A percentile compares a stretch with the other conserved stretches of the same genome.
Conservation (phyloP, 179 eudicot genomes). For the Beta lomatogona region DNA sequence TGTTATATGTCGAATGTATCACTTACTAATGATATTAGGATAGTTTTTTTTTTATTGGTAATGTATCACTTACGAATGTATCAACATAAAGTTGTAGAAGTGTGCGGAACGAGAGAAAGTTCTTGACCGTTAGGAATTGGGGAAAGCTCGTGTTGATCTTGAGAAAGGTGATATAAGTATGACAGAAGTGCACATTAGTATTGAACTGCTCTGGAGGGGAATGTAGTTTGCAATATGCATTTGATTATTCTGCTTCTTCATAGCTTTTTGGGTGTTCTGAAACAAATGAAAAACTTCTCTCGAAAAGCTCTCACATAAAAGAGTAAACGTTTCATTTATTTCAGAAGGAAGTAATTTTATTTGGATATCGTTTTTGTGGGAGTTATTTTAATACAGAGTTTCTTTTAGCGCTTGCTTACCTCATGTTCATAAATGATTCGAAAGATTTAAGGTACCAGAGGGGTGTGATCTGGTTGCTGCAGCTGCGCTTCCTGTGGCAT, state of each 20-base stretch:
- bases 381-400: constrained; percentile 1
- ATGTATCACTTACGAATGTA: too few species aligned
- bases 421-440: constrained; percentile 4
- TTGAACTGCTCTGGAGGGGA: background rate
- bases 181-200: background rate
- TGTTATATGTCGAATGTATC: too few species aligned
- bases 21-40: too few species aligned
- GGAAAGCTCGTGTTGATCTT: background rate
- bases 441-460: constrained; percentile 75
- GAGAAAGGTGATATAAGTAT: background rate
- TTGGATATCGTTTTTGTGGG: background rate
- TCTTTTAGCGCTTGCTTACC: background rate
- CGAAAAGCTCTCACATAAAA: too few species aligned
- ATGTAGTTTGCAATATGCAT: too few species aligned
- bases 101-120: too few species aligned
- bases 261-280: background rate
- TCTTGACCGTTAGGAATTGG: too few species aligned
- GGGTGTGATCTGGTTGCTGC: constrained; percentile 93
- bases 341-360: too few species aligned
- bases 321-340: too few species aligned
- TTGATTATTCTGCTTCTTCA: background rate
- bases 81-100: too few species aligned
- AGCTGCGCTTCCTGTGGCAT: constrained; percentile 90
- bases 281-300: too few species aligned
- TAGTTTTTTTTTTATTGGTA: too few species aligned